These are phyloP conservation scores for Geotrichum histeridarum DNA, from an alignment of 1,139 yeast genomes.

Conservation along the genomic window DNA sequence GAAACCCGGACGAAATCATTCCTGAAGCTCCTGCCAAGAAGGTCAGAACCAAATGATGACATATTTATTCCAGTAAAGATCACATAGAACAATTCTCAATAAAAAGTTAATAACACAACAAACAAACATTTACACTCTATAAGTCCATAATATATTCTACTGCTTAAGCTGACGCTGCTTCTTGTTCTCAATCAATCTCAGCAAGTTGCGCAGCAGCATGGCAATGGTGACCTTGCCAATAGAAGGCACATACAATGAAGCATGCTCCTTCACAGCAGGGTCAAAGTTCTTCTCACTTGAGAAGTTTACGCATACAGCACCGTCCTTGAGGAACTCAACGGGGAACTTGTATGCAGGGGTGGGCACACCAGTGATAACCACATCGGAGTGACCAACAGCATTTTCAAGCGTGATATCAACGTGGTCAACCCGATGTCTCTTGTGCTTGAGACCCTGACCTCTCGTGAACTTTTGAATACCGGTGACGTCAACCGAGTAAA, in stretches of 20 bases:
- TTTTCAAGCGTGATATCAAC: conserved; percentile 51
- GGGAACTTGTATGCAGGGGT: conserved; percentile 79
- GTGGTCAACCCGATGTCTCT: conserved; percentile 78
- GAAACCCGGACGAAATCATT: conserved; percentile 15
- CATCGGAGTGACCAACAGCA: conserved; percentile 74
- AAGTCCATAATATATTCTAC: background rate
- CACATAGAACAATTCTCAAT: background rate
- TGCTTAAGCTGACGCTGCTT: conserved; percentile 20
- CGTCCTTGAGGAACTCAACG: conserved; percentile 68
- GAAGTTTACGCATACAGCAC: conserved; percentile 87
- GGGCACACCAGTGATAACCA: conserved; percentile 94
- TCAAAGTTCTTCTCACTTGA: conserved; percentile 83
- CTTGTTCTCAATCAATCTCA: conserved; percentile 71
- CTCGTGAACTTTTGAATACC: conserved; percentile 88
- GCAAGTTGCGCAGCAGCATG: conserved; percentile 82
- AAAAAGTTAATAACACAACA: background rate
- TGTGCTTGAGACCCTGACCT: conserved; percentile 81
- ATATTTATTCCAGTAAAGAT: background rate
- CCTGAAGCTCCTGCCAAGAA: conserved; percentile 23
- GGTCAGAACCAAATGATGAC: conserved; percentile 22
- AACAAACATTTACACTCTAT: background rate
- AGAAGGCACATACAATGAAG: conserved; percentile 88
- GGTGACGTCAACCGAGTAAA: conserved; percentile 82
- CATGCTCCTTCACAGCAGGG: conserved; percentile 71
- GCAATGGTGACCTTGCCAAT: conserved; percentile 95